These are phyloP conservation scores for Macrocybe gigantea DNA, from an alignment of 768 basidiomycete species.

Conservation along the genomic window DNA sequence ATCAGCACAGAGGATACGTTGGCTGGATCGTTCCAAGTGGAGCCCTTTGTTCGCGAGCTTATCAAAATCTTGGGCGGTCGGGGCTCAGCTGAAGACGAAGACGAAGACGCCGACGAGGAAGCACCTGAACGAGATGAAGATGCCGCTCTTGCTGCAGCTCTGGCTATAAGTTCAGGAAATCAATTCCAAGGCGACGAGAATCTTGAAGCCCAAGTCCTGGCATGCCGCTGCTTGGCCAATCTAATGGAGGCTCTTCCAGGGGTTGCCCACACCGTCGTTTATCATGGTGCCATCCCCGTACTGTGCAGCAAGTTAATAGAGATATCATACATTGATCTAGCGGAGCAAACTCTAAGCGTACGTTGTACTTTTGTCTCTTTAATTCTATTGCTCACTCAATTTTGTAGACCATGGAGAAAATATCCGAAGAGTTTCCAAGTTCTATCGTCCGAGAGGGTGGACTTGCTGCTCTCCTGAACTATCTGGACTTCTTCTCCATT, in stretches of 20 bases:
- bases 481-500: conserved; percentile 97
- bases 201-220: conserved; percentile 91
- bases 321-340: conserved; percentile 96
- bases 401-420: conserved; percentile 90
- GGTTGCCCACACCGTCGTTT: conserved; percentile 94
- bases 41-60: conserved; percentile 86
- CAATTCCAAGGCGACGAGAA: conserved; percentile 76
- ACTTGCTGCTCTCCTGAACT: conserved; percentile 86
- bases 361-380: conserved; percentile 29
- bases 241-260: conserved; percentile 99
- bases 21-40: conserved; percentile 92
- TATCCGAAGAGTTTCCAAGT: conserved; percentile 94
- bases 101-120: conserved; percentile 62
- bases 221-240: conserved; percentile 95
- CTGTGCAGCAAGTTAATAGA: conserved; percentile 96
- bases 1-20: conserved; percentile 98
- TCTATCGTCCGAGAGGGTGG: conserved; percentile 96
- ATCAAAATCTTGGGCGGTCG: conserved; percentile 86
- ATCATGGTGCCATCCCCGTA: conserved; percentile 97
- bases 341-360: conserved; percentile 96
- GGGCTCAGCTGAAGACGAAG: conserved; percentile 69
- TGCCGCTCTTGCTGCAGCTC: conserved; percentile 80
- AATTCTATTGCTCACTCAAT: conserved; percentile 11
- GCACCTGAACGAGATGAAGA: conserved; percentile 70
- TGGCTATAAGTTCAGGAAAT: conserved; percentile 74